Evolutionary conservation across 352 stramenopile species (phyloP).

Genomic region (Pythium apleroticum): DNA sequence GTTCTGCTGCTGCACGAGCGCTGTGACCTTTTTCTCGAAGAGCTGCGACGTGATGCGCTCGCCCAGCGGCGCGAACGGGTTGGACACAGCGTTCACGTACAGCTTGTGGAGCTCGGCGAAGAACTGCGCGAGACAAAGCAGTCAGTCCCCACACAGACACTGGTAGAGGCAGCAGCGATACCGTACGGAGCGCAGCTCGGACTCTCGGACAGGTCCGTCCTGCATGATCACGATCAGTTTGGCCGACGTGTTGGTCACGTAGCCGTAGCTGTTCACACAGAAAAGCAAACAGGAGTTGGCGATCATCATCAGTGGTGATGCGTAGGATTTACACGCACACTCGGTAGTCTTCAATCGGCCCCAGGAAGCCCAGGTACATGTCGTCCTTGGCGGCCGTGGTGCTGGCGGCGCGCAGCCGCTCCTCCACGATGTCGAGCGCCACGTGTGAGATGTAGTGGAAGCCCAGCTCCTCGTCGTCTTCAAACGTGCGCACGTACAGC

Average conservation of each 20-base stretch:
- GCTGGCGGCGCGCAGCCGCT: conserved; percentile 59
- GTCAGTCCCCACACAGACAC: not conserved
- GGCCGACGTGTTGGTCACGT: conserved; percentile 85
- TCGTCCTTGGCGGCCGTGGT: conserved; percentile 66
- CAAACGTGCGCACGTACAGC: conserved; percentile 82
- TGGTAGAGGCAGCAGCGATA: not conserved
- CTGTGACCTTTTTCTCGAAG: conserved; percentile 81
- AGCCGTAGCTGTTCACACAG: conserved; percentile 49
- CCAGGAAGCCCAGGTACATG: conserved; percentile 86
- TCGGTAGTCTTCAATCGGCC: conserved; percentile 83
- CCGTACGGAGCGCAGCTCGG: conserved; percentile 71
- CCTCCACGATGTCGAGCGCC: conserved; percentile 82
- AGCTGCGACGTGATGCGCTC: conserved; percentile 77
- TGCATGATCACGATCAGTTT: conserved; percentile 84
- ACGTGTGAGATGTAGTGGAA: conserved; percentile 89
- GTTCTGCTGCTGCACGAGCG: conserved; percentile 77
- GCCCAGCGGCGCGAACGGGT: conserved; percentile 79
- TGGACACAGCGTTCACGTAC: conserved; percentile 88
- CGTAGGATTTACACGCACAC: conserved; percentile 56
- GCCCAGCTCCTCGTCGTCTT: conserved; percentile 81
- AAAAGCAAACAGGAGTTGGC: too few relatives aligned
- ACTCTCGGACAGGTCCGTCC: conserved; percentile 71
- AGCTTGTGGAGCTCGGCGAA: conserved; percentile 82
- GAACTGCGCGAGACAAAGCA: conserved; percentile 42
- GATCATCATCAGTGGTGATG: not conserved